These are phyloP conservation scores for Syzygium aqueum DNA, from an alignment of 345 rosid genomes.

Conservation along the genomic window DNA sequence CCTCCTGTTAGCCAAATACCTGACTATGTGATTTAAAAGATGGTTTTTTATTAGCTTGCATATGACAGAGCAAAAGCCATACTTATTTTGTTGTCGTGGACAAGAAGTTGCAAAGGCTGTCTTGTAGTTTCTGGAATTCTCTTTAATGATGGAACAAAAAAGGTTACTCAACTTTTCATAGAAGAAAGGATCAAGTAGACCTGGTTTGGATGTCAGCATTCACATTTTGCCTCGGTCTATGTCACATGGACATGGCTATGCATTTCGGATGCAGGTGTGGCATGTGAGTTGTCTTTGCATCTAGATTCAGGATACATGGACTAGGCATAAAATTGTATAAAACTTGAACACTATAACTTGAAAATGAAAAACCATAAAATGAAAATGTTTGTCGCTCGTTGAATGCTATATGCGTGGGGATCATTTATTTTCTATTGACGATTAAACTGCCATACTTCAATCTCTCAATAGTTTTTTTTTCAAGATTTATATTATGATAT, in stretches of 20 bases:
- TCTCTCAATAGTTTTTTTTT: no score
- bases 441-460: not conserved
- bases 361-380: no score
- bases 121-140: not conserved
- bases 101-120: not conserved
- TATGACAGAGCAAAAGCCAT: not conserved
- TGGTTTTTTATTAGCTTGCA: not conserved
- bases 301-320: not conserved
- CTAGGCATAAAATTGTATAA: not conserved
- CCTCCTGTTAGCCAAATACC: not conserved
- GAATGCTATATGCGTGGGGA: not conserved
- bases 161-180: not conserved
- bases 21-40: not conserved
- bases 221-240: not conserved
- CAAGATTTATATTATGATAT: not conserved
- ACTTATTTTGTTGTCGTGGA: not conserved
- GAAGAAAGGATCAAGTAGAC: not conserved
- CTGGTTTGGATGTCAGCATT: not conserved
- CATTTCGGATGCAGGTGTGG: not conserved
- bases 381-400: not conserved
- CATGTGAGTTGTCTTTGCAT: not conserved
- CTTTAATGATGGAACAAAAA: not conserved
- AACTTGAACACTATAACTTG: not conserved
- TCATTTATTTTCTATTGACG: not conserved
- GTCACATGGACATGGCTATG: not conserved